Percentiles rank a stretch among this genome's conserved stretches.
Evolutionary conservation across 495 filamentous ascomycete species (phyloP).

Genomic region (Hyphodiscus hymeniophilus): DNA sequence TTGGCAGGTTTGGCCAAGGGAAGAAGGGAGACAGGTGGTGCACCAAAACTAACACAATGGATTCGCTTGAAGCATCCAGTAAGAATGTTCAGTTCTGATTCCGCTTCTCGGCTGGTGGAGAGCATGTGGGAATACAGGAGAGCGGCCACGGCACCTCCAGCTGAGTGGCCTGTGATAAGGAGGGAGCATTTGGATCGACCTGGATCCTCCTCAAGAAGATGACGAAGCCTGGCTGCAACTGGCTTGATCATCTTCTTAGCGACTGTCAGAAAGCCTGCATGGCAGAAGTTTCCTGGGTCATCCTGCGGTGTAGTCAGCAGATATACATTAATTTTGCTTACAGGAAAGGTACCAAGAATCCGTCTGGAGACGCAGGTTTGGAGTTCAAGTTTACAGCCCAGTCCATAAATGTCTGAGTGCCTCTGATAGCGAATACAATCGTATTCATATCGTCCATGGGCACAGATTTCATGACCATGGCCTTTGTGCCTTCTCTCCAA

Average conservation of each 20-base stretch:
- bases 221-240: conserved; percentile 58
- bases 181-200: conserved; percentile 57
- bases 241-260: conserved; percentile 66
- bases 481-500: conserved; percentile 66
- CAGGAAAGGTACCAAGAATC: conserved; percentile 48
- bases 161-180: conserved; percentile 76
- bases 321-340: background rate
- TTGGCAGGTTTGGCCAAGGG: conserved; percentile 51
- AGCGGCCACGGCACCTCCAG: conserved; percentile 71
- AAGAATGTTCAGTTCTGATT: conserved; percentile 58
- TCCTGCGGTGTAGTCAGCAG: conserved; percentile 34
- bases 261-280: conserved; percentile 68
- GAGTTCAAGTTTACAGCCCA: conserved; percentile 74
- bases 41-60: conserved; percentile 77
- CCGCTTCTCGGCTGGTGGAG: conserved; percentile 38
- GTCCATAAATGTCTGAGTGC: conserved; percentile 70
- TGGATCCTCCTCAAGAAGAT: conserved; percentile 62
- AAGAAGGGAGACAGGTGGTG: conserved; percentile 64
- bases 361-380: conserved; percentile 49
- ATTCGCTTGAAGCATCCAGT: conserved; percentile 63
- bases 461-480: conserved; percentile 73
- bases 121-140: conserved; percentile 77
- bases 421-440: conserved; percentile 73
- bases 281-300: conserved; percentile 66
- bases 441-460: conserved; percentile 68